Evolutionary conservation across 148 eudicot species (phyloP), one percentile per base, ranked within the genome.

Genomic region (Mesembryanthemum crystallinum): DNA sequence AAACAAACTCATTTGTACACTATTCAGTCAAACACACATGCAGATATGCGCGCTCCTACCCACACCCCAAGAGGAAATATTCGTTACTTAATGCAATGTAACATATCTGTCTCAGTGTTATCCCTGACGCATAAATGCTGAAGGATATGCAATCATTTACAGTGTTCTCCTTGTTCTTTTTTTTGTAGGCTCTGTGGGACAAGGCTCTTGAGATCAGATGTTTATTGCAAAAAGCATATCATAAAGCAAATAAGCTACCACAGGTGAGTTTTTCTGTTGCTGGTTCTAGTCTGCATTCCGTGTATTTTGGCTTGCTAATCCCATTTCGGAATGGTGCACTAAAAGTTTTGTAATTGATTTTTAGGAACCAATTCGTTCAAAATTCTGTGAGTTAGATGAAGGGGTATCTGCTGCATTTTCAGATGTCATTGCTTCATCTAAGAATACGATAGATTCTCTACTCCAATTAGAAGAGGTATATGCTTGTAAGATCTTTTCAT

Each of bases 131-230:
- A 24, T 66, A 63, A 76, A 49, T 29, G 6, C 18, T 66, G 17
- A 76, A 39, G 21, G 42, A 45, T 76, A 47, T 15, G 47, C 4
- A 18, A 55, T 51, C 27, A 42, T 55, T 69, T 70, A 47, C 73
- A 64, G 61, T 43, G 52, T 39, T 47, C 60, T 57, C 32, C 7
- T 14, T 25, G 29, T 32, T 24, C 49, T 27, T 62, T 69, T 47
- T 37, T 28, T 71, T 77, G 71, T 65, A 94, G 98, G 96, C 91
- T 76, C 81, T 94, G 24, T 94, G 98, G 97, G 97, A 92, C 84
- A 94, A 92, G 84, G 84, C 87, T 67, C 96, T 94, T 64, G 98
- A 94, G 82, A 75, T 92, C 60, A 85, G 98, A 82, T 84, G 92
- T 69, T 80, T 89, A 82, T 77, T 94, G 84, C 98, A 94, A 78